phyloP scores from a whole-genome alignment of 768 basidiomycete species.

The Flagelloscypha sp. region DNA sequence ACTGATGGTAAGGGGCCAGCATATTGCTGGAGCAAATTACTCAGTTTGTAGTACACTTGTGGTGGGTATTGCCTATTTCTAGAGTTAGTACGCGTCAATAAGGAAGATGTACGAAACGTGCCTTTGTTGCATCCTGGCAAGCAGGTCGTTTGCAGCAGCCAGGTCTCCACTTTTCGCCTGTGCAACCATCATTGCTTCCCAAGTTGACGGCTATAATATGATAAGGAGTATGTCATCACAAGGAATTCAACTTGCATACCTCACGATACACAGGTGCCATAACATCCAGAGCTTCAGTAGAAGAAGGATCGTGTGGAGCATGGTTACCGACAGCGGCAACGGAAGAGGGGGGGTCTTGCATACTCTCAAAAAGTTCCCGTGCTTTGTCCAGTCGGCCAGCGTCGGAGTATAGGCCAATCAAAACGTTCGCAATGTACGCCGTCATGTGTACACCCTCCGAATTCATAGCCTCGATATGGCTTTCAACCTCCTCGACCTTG shows the following conservation, averaged over 20 bases:
- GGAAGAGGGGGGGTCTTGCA: constrained; percentile 74
- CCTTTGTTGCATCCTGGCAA: no score
- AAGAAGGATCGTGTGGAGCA: constrained; percentile 50
- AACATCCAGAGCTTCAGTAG: constrained; percentile 23
- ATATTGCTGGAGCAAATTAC: no score
- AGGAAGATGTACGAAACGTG: no score
- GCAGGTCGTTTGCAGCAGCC: no score
- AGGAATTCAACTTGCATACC: constrained; percentile 30
- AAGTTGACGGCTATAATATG: constrained; percentile 67
- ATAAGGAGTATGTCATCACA: constrained; percentile 4
- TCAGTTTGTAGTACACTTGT: no score
- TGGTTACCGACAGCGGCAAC: constrained; percentile 89
- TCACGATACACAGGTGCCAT: constrained; percentile 75
- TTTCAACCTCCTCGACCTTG: constrained; percentile 67
- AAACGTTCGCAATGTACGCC: constrained; percentile 10
- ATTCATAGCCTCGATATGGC: constrained; percentile 56
- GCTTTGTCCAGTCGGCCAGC: constrained; percentile 64
- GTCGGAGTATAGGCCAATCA: constrained; percentile 56
- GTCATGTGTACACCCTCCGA: constrained; percentile 69
- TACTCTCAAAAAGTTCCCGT: constrained; percentile 67
- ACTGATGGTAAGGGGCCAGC: no score
- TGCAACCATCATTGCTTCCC: constrained; percentile 96
- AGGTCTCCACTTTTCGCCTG: no score
- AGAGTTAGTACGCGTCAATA: no score
- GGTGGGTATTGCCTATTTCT: no score